Evolutionary conservation across 495 filamentous ascomycete genomes (phyloP), one percentile per base, ranked within the genome.

Genomic region (Penicillium desertorum): DNA sequence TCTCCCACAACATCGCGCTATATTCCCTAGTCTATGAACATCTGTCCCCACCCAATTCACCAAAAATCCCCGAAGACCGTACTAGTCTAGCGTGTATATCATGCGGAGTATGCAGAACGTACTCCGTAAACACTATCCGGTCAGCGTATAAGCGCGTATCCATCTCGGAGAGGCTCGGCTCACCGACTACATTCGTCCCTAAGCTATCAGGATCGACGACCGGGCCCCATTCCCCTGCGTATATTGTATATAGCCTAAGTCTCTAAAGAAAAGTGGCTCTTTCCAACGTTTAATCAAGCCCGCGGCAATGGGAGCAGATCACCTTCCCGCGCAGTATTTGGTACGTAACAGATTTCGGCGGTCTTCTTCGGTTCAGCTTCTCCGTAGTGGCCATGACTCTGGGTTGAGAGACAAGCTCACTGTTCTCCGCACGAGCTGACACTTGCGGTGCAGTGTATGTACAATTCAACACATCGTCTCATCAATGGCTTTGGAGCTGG

Each of bases 181-280:
- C 17, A 27, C 19, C 45, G 36, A 17, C 29, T 44, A 34, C 17
- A 22, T 54, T 47, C 25, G 29, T 48, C 29, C 22, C 50, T 23
- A 27, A 22, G 25, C 50, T 47, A 54, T 61, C 49, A 44, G 36
- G 64, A 67, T 67, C 64, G 63, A 61, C 61, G 37, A 32, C 34
- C 44, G 37, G 41, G 48, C 43, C 58, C 58, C 58, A 61, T 55
- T 45, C 47, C 51, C 59, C 52, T 62, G 62, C 58, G 54, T 42
- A 20, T 32, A 7, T 64, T 56, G 54, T 42, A 20, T 32, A 7
- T 7, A 25, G n/a, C 45, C 36, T 45, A 59, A 57, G 47, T 58
- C 58, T 53, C 45, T 53, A 36, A 46, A 54, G 54, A 57, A 42
- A 67, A 67, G 64, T 61, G 64, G 59, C 36, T 27, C 37, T 25